Percentiles rank a stretch among this genome's conserved stretches.
Conservation (phyloP, 495 filamentous ascomycete species). For the Penicillium simplicissimum region DNA sequence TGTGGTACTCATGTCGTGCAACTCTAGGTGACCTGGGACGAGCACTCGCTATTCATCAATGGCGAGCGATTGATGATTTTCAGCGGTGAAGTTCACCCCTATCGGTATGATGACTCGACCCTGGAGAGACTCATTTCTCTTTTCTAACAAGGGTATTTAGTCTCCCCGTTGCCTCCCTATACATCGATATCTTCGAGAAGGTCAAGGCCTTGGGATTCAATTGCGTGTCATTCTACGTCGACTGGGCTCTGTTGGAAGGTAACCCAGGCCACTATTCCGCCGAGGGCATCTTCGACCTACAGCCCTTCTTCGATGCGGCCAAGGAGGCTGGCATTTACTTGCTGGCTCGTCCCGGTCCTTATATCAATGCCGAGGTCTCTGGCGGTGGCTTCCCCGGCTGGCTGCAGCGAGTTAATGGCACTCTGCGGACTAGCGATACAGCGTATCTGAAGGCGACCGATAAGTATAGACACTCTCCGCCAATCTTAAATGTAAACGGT, state of each 20-base stretch:
- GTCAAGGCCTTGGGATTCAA: slow-evolving; percentile 77
- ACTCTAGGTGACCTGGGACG: slow-evolving; percentile 68
- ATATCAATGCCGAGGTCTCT: slow-evolving; percentile 66
- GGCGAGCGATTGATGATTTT: slow-evolving; percentile 73
- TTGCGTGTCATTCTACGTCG: slow-evolving; percentile 70
- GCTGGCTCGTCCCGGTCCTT: slow-evolving; percentile 69
- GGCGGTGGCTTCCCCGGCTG: slow-evolving; percentile 67
- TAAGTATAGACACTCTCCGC: slow-evolving; percentile 33
- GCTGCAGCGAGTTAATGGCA: slow-evolving; percentile 63
- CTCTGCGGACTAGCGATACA: slow-evolving; percentile 57
- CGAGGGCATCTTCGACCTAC: slow-evolving; percentile 67
- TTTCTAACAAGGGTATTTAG: slow-evolving; percentile 32
- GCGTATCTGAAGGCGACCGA: slow-evolving; percentile 67
- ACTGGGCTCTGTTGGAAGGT: slow-evolving; percentile 82
- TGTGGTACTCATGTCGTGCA: background rate
- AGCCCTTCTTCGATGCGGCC: slow-evolving; percentile 73
- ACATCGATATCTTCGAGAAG: slow-evolving; percentile 77
- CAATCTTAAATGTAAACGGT: background rate
- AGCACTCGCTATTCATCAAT: slow-evolving; percentile 70
- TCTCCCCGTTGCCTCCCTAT: slow-evolving; percentile 70
- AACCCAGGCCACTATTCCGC: slow-evolving; percentile 66
- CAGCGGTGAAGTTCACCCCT: slow-evolving; percentile 74
- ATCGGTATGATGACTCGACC: slow-evolving; percentile 39
- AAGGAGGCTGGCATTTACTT: slow-evolving; percentile 69
- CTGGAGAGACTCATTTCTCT: background rate